phyloP scores from a whole-genome alignment of 2,329 filamentous ascomycete species.

The Cladosporium sp. region DNA sequence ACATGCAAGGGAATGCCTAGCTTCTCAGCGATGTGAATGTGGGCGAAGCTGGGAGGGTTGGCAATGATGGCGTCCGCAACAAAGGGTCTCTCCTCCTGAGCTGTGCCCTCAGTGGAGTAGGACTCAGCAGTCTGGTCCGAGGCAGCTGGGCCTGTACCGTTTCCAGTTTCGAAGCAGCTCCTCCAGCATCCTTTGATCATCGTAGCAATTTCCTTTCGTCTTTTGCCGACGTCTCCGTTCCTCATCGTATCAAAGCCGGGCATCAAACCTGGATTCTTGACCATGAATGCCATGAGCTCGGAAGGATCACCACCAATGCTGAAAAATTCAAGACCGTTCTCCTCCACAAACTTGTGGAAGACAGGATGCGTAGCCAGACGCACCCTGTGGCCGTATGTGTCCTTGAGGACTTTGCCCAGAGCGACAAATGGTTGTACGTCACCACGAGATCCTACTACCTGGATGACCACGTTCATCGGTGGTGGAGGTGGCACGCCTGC shows the following conservation, averaged over 20 bases:
- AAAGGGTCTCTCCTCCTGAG: slow-evolving; percentile 58
- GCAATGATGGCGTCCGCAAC: slow-evolving; percentile 79
- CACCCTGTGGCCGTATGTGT: slow-evolving; percentile 46
- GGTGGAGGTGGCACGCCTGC: slow-evolving; percentile 53
- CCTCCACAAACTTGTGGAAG: slow-evolving; percentile 47
- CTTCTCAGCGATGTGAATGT: slow-evolving; percentile 71
- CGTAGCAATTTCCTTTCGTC: slow-evolving; percentile 69
- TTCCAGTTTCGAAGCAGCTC: slow-evolving; percentile 74
- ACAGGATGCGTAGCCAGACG: slow-evolving; percentile 46
- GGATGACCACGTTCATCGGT: slow-evolving; percentile 46
- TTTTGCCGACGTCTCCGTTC: slow-evolving; percentile 70
- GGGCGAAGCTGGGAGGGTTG: slow-evolving; percentile 73
- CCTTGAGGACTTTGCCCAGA: slow-evolving; percentile 46
- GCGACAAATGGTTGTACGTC: slow-evolving; percentile 50
- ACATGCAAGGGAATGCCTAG: slow-evolving; percentile 71
- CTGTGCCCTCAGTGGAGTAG: slow-evolving; percentile 32
- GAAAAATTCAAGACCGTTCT: slow-evolving; percentile 50
- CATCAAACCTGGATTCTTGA: slow-evolving; percentile 82
- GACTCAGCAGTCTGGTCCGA: slow-evolving; percentile 45
- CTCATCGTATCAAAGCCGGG: slow-evolving; percentile 73
- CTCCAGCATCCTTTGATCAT: slow-evolving; percentile 85
- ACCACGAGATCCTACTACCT: slow-evolving; percentile 46
- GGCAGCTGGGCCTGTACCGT: slow-evolving; percentile 50
- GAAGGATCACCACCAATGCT: slow-evolving; percentile 49
- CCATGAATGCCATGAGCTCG: slow-evolving; percentile 71